Percentiles rank a stretch among this genome's conserved stretches.
phyloP scores from a whole-genome alignment of 306 rosid genomes.

The Cyamopsis tetragonoloba region DNA sequence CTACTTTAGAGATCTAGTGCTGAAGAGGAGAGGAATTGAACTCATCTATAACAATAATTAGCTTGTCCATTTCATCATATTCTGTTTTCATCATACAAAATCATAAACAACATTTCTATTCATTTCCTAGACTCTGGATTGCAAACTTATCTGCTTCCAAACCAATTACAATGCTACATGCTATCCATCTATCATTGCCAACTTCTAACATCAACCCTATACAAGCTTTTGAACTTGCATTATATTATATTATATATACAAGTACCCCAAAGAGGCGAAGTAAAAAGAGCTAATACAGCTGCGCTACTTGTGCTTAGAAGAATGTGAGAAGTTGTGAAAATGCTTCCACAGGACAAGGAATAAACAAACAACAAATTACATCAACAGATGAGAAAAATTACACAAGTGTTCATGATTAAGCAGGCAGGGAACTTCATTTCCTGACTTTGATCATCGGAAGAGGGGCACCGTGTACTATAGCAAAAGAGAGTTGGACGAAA shows the following conservation, averaged over 20 bases:
- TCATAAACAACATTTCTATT: not conserved
- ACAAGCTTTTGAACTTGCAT: conserved; percentile 30
- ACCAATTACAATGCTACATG: conserved; percentile 6
- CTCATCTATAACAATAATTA: not conserved
- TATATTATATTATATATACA: too few species aligned
- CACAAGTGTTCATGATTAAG: not conserved
- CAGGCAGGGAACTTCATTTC: conserved; percentile 1
- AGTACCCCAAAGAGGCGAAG: conserved; percentile 1
- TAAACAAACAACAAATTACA: not conserved
- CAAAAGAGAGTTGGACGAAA: conserved; percentile 2
- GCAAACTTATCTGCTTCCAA: not conserved
- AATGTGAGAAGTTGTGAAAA: not conserved
- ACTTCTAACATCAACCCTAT: not conserved
- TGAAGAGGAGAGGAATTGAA: not conserved
- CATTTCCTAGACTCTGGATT: not conserved
- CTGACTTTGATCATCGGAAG: not conserved
- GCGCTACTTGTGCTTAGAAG: not conserved
- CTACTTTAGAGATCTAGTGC: too few species aligned
- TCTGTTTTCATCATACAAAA: not conserved
- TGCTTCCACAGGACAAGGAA: conserved; percentile 14
- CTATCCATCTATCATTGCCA: not conserved
- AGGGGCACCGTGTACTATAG: not conserved
- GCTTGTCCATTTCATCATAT: not conserved
- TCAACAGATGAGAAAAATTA: conserved; percentile 4
- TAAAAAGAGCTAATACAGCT: not conserved